Conservation (phyloP, 2,329 filamentous ascomycete genomes). For the Botryosphaeria dothidea region DNA sequence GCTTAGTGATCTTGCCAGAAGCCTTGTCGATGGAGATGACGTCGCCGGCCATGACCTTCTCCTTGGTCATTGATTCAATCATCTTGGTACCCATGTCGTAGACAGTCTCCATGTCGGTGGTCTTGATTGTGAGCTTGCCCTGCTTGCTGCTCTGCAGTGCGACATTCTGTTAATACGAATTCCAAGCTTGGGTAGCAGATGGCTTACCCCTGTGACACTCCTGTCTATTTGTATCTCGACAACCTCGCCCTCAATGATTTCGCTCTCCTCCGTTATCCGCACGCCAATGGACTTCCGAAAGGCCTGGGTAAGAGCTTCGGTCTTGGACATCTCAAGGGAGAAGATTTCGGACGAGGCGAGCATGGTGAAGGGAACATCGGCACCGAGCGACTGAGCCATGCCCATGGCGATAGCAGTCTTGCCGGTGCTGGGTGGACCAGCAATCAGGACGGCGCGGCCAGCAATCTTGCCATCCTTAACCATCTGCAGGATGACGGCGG, state of each 20-base stretch:
- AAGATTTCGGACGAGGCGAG: constrained; percentile 97
- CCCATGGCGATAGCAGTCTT: constrained; percentile 99
- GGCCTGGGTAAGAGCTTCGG: constrained; percentile 95
- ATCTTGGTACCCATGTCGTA: constrained; percentile 99
- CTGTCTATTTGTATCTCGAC: constrained; percentile 98
- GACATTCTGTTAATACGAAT: background rate
- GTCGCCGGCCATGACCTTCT: constrained; percentile 97
- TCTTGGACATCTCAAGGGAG: constrained; percentile 99
- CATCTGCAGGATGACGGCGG: constrained; percentile 96
- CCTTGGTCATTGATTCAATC: constrained; percentile 99
- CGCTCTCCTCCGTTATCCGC: constrained; percentile 97
- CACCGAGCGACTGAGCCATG: constrained; percentile 92
- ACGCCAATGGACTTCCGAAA: constrained; percentile 98
- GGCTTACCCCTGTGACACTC: constrained; percentile 78
- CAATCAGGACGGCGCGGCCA: constrained; percentile 89
- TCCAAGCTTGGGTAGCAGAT: background rate
- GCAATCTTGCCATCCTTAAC: constrained; percentile 99
- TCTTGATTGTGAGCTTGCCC: constrained; percentile 99
- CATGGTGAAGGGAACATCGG: constrained; percentile 95
- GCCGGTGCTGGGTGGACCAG: constrained; percentile 92
- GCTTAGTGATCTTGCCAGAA: constrained; percentile 95
- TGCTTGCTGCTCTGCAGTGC: constrained; percentile 78
- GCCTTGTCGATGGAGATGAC: constrained; percentile 99
- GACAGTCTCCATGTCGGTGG: constrained; percentile 98
- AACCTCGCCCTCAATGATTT: constrained; percentile 98